phyloP scores from a whole-genome alignment of 768 basidiomycete species.

The Boletus pseudo-olivaceus region DNA sequence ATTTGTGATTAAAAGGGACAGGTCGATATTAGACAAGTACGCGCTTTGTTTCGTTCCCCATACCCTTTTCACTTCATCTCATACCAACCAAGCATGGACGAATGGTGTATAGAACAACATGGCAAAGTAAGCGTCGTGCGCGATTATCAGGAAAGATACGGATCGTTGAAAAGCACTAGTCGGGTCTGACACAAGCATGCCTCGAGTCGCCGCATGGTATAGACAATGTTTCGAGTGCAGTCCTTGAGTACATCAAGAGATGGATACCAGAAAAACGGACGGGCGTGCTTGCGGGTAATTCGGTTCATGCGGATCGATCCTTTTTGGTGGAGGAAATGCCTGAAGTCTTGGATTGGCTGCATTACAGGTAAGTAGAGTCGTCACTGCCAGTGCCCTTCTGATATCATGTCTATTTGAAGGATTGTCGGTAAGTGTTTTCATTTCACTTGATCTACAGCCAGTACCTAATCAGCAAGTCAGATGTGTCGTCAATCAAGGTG shows the following conservation, averaged over 20 bases:
- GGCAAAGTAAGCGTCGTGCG: not conserved
- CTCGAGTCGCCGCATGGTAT: conserved; percentile 63
- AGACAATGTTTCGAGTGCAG: conserved; percentile 54
- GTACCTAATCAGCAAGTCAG: conserved; percentile 33
- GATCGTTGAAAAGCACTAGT: not conserved
- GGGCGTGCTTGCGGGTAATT: conserved; percentile 82
- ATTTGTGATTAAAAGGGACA: conserved; percentile 67
- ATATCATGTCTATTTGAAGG: conserved; percentile 31
- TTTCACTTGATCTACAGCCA: not conserved
- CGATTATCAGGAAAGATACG: too few relatives aligned
- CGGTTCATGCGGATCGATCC: conserved; percentile 75
- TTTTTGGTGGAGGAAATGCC: conserved; percentile 82
- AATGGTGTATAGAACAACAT: not conserved
- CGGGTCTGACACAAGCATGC: conserved; percentile 28
- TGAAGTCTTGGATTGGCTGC: conserved; percentile 70
- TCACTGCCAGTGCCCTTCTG: not conserved
- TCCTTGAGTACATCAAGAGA: conserved; percentile 76
- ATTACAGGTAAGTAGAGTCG: conserved; percentile 57
- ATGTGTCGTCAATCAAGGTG: conserved; percentile 83
- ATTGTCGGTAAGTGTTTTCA: conserved; percentile 58
- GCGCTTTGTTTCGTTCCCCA: conserved; percentile 14
- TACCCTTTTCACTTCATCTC: not conserved
- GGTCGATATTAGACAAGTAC: conserved; percentile 36
- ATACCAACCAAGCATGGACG: not conserved
- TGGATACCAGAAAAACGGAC: conserved; percentile 69